Evolutionary conservation across 2,329 filamentous ascomycete species (phyloP), one percentile per base, ranked within the genome.

Genomic region (Fonsecaea multimorphosa): DNA sequence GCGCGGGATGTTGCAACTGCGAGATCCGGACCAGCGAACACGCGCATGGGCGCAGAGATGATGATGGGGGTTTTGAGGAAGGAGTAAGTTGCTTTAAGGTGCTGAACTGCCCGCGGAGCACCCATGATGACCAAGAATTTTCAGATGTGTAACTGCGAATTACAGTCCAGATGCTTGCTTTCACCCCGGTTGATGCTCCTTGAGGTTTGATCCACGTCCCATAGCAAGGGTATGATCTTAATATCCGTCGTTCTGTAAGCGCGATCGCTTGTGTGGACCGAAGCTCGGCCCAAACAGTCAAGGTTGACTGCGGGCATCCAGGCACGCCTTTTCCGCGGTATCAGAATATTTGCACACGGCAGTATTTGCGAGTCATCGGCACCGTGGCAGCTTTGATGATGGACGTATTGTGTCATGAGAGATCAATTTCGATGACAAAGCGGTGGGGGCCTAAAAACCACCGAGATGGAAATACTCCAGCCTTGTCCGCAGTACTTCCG

Each of bases 31-130:
- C 74, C 82, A 70, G 82, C 79, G 58, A 91, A 85, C 34, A 87
- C 80, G 44, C 87, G 84, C 89, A 92, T 91, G 0, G 90, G 90
- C 1, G 88, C 89, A 38, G 81, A 80, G 58, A 83, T 79, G 38
- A 92, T 81, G 29, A 91, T 61, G 59, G 59, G 59, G 14, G 49
- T 55, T 55, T 55, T 32, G 24, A 61, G 59, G 36, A 61, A 61
- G 38, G 36, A 32, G 51, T 54, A 55, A 24, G 59, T 55, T 31
- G 59, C 32, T 27, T 61, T 61, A 29, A 61, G 59, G 27, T 22
- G 19, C 31, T 54, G 49, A n/a, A 61, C 53, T 31, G 59, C 59
- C 36, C 19, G 59, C 4, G 59, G 8, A 38, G 51, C 24, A 32
- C 32, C 14, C 59, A 61, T 61, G 49, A 44, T 32, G 49, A n/a